These are phyloP conservation scores for cucumber (Cucumis sativus) DNA, from an alignment of 306 rosid genomes.

Conservation along the genomic window DNA sequence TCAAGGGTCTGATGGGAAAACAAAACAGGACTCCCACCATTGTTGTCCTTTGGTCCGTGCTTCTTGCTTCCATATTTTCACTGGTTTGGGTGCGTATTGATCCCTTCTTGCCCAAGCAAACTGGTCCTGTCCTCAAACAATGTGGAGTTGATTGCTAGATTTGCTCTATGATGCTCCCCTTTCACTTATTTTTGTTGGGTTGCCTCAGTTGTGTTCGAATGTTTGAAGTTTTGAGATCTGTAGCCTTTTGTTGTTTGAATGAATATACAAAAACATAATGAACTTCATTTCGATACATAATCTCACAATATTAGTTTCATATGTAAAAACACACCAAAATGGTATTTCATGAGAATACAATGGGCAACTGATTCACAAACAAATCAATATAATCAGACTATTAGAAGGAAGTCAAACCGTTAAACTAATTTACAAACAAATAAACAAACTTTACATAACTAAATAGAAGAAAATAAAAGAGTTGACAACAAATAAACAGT, in stretches of 20 bases:
- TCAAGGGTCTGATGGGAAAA: constrained; percentile 86
- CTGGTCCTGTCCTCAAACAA: constrained; percentile 78
- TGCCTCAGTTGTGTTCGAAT: background rate
- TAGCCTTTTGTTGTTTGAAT: constrained; percentile 1
- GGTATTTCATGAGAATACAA: background rate
- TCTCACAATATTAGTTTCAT: background rate
- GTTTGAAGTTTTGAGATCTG: background rate
- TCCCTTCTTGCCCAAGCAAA: constrained; percentile 78
- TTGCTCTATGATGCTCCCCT: constrained; percentile 10
- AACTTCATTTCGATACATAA: background rate
- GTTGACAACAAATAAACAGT: background rate
- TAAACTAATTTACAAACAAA: background rate
- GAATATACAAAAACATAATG: background rate
- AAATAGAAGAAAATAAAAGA: background rate
- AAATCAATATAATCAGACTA: background rate
- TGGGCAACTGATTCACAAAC: background rate
- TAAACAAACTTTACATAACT: background rate
- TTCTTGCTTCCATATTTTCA: constrained; percentile 70
- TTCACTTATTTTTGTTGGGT: background rate
- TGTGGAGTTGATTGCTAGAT: constrained; percentile 76
- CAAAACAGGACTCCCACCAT: constrained; percentile 90
- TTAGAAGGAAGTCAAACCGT: background rate
- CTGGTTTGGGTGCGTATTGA: constrained; percentile 85
- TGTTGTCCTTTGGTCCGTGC: constrained; percentile 76
- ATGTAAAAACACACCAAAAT: background rate